Percentiles rank a stretch among this genome's conserved stretches.
Evolutionary conservation across 2,329 filamentous ascomycete genomes (phyloP).

Genomic region (Diaporthe citri): DNA sequence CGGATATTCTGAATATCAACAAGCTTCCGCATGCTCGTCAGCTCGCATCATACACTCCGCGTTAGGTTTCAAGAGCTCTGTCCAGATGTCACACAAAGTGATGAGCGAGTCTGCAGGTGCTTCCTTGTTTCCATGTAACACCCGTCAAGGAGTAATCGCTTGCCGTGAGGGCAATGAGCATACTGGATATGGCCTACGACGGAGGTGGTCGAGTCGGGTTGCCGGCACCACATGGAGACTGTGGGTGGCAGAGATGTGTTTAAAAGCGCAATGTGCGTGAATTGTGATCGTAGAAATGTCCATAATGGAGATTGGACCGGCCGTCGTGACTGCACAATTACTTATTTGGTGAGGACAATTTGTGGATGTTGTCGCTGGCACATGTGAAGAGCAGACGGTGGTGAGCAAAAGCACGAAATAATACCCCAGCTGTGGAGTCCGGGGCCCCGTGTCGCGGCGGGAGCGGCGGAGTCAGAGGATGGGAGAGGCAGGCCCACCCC

Average conservation of each 20-base stretch:
- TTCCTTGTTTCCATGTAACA: not conserved
- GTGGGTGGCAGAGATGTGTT: not conserved
- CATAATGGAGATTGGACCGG: no score
- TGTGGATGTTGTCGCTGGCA: not conserved
- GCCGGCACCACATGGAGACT: not conserved
- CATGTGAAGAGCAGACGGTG: not conserved
- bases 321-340: no score
- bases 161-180: not conserved
- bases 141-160: not conserved
- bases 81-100: not conserved
- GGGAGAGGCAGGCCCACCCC: conserved; percentile 8
- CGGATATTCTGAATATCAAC: not conserved
- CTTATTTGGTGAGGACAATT: no score
- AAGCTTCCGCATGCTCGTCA: not conserved
- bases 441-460: conserved; percentile 24
- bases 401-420: not conserved
- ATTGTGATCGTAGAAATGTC: not conserved
- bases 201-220: not conserved
- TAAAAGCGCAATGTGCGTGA: not conserved
- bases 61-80: no score
- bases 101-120: not conserved
- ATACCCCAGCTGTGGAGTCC: conserved; percentile 25
- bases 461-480: conserved; percentile 11
- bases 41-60: no score
- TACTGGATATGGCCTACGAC: not conserved